Evolutionary conservation across 768 basidiomycete species (phyloP).

Genomic region (Fomitopsis pulvina): DNA sequence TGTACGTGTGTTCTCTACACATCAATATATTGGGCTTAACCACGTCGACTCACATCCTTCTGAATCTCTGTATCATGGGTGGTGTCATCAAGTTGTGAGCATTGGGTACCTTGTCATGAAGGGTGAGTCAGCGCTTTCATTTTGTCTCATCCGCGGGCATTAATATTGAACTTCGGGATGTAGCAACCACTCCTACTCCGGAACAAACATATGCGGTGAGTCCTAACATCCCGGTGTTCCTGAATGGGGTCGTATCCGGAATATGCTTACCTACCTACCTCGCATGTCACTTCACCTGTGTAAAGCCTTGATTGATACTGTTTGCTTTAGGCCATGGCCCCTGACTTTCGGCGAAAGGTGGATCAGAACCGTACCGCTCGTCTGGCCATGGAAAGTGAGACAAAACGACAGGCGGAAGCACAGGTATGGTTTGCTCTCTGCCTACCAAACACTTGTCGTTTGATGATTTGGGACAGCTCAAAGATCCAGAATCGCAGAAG

Average conservation of each 20-base stretch:
- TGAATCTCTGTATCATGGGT: neutral
- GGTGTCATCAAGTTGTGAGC: conserved; percentile 23
- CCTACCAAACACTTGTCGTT: neutral
- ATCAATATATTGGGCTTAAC: neutral
- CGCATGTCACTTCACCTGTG: neutral
- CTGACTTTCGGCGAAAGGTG: conserved; percentile 29
- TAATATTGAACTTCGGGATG: neutral
- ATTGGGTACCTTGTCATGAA: conserved; percentile 26
- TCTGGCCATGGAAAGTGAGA: conserved; percentile 25
- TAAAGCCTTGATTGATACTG: neutral
- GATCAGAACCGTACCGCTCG: conserved; percentile 30
- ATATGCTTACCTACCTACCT: neutral
- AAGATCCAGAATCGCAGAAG: conserved; percentile 29
- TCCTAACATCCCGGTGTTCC: neutral
- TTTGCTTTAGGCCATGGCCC: conserved; percentile 25
- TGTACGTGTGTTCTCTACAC: conserved; percentile 16
- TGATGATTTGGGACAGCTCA: conserved; percentile 14
- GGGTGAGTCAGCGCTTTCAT: conserved; percentile 15
- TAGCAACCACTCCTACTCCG: conserved; percentile 26
- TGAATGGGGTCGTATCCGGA: neutral
- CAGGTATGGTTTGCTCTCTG: conserved; percentile 17
- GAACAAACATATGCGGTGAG: conserved; percentile 30
- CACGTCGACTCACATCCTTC: neutral
- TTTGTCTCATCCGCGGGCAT: neutral
- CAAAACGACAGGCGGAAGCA: conserved; percentile 20